Conservation (phyloP, 805 yeast genomes). For the Teunomyces cretensis region DNA sequence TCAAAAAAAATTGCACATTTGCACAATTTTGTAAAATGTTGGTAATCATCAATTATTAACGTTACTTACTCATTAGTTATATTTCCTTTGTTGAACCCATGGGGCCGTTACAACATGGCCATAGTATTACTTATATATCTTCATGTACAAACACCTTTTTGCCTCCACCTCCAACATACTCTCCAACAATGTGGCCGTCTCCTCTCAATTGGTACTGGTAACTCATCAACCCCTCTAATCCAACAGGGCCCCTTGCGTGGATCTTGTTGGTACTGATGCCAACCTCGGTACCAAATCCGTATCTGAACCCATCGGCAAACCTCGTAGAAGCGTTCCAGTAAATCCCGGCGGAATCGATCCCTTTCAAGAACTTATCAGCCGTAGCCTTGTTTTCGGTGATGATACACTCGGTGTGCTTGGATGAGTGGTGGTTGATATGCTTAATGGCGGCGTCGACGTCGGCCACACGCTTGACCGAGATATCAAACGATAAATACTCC, state of each 20-base stretch:
- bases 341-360: slow-evolving; percentile 92
- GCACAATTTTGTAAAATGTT: too few relatives aligned
- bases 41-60: too few relatives aligned
- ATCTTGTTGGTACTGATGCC: slow-evolving; percentile 96
- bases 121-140: too few relatives aligned
- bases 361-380: slow-evolving; percentile 78
- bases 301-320: slow-evolving; percentile 97
- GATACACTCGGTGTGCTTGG: slow-evolving; percentile 94
- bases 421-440: slow-evolving; percentile 88
- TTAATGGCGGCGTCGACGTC: slow-evolving; percentile 70
- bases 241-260: slow-evolving; percentile 98
- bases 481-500: slow-evolving; percentile 81
- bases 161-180: slow-evolving; percentile 94
- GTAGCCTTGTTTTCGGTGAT: slow-evolving; percentile 68
- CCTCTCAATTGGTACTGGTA: slow-evolving; percentile 94
- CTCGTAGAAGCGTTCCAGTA: slow-evolving; percentile 97
- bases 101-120: too few relatives aligned
- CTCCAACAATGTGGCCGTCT: slow-evolving; percentile 88
- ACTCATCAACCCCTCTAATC: slow-evolving; percentile 93
- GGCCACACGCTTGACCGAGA: slow-evolving; percentile 67
- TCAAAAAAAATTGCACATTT: too few relatives aligned
- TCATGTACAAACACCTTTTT: slow-evolving; percentile 72
- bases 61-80: too few relatives aligned
- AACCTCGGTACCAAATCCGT: slow-evolving; percentile 98
- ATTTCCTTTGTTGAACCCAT: too few relatives aligned